A percentile compares a stretch with the other conserved stretches of the same genome.
phyloP scores from a whole-genome alignment of 208 protist species.

The Acanthamoeba triangularis region DNA sequence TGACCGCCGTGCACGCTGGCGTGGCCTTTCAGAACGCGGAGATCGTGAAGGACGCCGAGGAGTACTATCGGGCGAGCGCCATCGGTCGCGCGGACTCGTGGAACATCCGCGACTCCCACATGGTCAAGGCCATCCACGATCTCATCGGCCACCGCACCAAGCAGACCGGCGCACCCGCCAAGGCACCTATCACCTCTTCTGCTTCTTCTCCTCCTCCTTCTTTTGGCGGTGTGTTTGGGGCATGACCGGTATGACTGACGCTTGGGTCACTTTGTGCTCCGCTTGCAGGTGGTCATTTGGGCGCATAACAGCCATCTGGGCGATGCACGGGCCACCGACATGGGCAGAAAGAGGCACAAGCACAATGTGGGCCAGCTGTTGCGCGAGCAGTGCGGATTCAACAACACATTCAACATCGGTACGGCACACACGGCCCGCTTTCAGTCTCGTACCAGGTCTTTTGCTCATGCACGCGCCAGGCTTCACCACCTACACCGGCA shows the following conservation, averaged over 20 bases:
- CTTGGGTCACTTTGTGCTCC: background rate
- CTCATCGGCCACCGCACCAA: constrained; percentile 64
- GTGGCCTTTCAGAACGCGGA: constrained; percentile 26
- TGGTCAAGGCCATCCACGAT: constrained; percentile 54
- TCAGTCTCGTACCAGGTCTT: background rate
- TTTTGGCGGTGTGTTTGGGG: no score
- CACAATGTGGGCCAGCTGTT: constrained; percentile 19
- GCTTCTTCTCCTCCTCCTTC: no score
- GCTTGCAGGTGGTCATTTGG: constrained; percentile 70
- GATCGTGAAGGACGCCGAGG: constrained; percentile 55
- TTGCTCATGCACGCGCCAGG: constrained; percentile 25
- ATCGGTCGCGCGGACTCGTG: constrained; percentile 48
- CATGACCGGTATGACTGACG: background rate
- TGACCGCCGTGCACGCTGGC: background rate
- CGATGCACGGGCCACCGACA: constrained; percentile 65
- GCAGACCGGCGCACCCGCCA: constrained; percentile 16
- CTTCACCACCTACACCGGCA: constrained; percentile 77
- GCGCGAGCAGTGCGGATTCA: constrained; percentile 46
- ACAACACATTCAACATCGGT: constrained; percentile 61
- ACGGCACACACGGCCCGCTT: background rate
- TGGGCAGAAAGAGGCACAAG: constrained; percentile 37
- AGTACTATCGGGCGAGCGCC: constrained; percentile 59
- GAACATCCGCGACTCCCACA: constrained; percentile 74
- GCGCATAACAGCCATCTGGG: constrained; percentile 82
- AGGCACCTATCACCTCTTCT: background rate